Conservation (phyloP, 176 grass and related monocot species). For the Aegilops speltoides region DNA sequence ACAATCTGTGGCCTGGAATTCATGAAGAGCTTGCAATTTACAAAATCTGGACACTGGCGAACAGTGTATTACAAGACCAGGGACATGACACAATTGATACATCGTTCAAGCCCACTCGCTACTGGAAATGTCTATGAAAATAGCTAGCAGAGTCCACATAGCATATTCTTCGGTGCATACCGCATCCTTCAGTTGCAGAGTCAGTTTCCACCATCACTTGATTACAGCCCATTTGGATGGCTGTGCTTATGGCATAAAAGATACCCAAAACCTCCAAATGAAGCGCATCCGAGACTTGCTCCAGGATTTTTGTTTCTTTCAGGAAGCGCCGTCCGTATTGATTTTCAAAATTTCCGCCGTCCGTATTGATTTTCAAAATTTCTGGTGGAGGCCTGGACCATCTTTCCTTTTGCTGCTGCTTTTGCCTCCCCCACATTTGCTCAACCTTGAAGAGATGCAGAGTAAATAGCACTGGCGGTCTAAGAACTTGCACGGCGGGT, state of each 20-base stretch:
- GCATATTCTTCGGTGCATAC: background rate
- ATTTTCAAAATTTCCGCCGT: background rate
- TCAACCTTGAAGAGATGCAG: background rate
- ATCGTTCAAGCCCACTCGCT: background rate
- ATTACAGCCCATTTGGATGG: background rate
- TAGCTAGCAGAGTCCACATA: background rate
- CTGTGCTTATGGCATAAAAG: background rate
- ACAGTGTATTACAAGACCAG: background rate
- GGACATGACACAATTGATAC: background rate
- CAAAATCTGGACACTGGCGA: background rate
- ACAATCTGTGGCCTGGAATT: too few relatives aligned
- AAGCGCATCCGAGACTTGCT: background rate
- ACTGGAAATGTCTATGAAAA: background rate
- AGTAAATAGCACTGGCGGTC: too few relatives aligned
- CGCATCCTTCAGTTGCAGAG: background rate
- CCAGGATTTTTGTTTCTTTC: background rate
- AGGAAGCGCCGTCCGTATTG: background rate
- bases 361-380: background rate
- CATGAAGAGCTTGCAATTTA: background rate
- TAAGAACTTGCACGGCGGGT: too few relatives aligned
- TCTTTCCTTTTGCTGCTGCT: background rate
- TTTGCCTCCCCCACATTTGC: background rate
- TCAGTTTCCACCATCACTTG: background rate
- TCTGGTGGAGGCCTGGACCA: background rate
- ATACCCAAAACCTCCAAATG: background rate